These are phyloP conservation scores for Pseudogymnoascus sp. DNA, from an alignment of 2,329 filamentous ascomycete genomes.

Conservation along the genomic window DNA sequence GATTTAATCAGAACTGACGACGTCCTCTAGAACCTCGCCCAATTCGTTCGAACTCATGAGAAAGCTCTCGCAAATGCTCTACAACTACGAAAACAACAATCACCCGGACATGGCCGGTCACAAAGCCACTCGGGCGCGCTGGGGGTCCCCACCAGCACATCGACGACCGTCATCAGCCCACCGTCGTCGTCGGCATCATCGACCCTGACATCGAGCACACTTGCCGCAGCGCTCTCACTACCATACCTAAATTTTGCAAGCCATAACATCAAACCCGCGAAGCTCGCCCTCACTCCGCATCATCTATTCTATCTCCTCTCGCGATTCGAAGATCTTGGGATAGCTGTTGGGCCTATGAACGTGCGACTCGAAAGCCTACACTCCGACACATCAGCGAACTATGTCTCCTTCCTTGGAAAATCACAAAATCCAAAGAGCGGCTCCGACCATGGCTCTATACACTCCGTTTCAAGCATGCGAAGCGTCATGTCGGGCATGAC, in stretches of 20 bases:
- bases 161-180: conserved; percentile 46
- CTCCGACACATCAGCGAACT: conserved; percentile 80
- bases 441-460: conserved; percentile 84
- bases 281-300: conserved; percentile 87
- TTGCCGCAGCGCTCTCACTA: conserved; percentile 81
- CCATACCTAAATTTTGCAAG: conserved; percentile 81
- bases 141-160: conserved; percentile 34
- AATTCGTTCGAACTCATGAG: conserved; percentile 94
- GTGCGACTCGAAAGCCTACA: conserved; percentile 91
- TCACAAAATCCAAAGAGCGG: conserved; percentile 73
- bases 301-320: conserved; percentile 95
- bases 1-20: conserved; percentile 13
- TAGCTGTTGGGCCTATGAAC: conserved; percentile 92
- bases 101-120: conserved; percentile 62
- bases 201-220: conserved; percentile 63
- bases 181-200: conserved; percentile 54
- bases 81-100: conserved; percentile 70
- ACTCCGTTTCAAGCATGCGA: conserved; percentile 91
- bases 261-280: conserved; percentile 78
- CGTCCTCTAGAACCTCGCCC: conserved; percentile 72
- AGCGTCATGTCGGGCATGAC: conserved; percentile 98
- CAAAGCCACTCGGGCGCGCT: conserved; percentile 57
- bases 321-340: conserved; percentile 86
- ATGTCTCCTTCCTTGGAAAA: conserved; percentile 89
- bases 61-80: conserved; percentile 94